Evolutionary conservation across 495 filamentous ascomycete species (phyloP).

Genomic region (Penicillium roqueforti): DNA sequence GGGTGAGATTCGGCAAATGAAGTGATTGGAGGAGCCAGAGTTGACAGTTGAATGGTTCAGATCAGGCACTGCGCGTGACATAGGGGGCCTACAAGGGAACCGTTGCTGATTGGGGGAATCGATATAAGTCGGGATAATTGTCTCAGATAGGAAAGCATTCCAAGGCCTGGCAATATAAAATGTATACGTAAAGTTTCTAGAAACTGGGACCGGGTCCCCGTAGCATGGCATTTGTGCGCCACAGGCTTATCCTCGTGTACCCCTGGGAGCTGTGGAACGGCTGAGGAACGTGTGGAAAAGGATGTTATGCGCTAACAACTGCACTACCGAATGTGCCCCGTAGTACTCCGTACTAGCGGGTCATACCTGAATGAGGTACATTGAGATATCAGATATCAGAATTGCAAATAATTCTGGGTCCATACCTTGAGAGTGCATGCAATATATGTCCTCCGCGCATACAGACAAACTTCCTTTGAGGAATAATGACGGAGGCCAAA

Average conservation of each 20-base stretch:
- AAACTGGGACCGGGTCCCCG: slow-evolving; percentile 1
- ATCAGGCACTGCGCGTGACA: neutral
- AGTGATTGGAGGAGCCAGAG: slow-evolving; percentile 1
- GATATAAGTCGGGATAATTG: neutral
- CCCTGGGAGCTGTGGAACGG: slow-evolving; percentile 9
- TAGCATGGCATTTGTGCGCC: slow-evolving; percentile 5
- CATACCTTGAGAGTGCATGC: neutral
- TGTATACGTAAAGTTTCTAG: neutral
- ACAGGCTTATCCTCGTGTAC: slow-evolving; percentile 8
- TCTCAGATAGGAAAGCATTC: neutral
- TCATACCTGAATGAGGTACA: neutral
- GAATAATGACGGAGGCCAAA: neutral
- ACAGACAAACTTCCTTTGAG: neutral
- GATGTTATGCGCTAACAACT: slow-evolving; percentile 3
- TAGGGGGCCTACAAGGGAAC: neutral
- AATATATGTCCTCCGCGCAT: neutral
- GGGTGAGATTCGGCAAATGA: neutral
- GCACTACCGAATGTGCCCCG: slow-evolving; percentile 6
- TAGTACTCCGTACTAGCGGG: neutral
- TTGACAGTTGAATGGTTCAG: neutral
- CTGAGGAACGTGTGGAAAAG: slow-evolving; percentile 6
- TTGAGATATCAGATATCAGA: neutral
- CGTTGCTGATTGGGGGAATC: neutral
- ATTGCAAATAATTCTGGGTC: slow-evolving; percentile 1
- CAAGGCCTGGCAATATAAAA: neutral